Evolutionary conservation across 2,329 filamentous ascomycete genomes (phyloP).

Genomic region (Penicillium olsonii): DNA sequence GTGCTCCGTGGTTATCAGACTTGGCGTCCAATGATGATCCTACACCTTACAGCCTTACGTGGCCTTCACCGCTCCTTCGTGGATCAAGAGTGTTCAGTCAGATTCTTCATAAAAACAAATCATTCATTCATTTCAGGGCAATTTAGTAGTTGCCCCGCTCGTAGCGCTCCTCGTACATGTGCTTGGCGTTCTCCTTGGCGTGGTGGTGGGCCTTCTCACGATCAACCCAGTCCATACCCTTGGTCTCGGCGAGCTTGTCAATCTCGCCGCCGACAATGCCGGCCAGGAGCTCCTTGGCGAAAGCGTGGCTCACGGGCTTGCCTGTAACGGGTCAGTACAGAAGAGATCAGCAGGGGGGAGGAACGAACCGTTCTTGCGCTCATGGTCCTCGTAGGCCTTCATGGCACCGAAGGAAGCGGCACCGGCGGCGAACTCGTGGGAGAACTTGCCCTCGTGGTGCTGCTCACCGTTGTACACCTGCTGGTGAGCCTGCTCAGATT

Average conservation of each 20-base stretch:
- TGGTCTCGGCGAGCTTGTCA: constrained; percentile 73
- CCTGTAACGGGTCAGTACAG: constrained; percentile 47
- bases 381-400: constrained; percentile 76
- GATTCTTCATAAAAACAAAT: background rate
- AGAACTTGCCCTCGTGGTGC: constrained; percentile 63
- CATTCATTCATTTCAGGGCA: constrained; percentile 40
- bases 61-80: constrained; percentile 3
- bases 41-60: background rate
- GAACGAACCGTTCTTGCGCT: constrained; percentile 65
- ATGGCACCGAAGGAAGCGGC: constrained; percentile 77
- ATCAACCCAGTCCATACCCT: constrained; percentile 64
- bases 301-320: constrained; percentile 69
- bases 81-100: background rate
- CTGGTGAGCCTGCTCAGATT: constrained; percentile 56
- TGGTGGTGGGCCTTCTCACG: constrained; percentile 61
- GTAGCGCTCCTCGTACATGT: constrained; percentile 66
- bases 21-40: background rate
- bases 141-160: constrained; percentile 45
- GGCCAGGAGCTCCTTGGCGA: constrained; percentile 76
- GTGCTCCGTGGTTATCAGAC: background rate
- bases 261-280: constrained; percentile 73
- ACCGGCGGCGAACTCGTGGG: constrained; percentile 74
- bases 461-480: constrained; percentile 53
- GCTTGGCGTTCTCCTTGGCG: constrained; percentile 59
- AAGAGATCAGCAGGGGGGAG: background rate